phyloP scores from a whole-genome alignment of 1,284 basidiomycete species.

The Sanghuangporus weigelae region DNA sequence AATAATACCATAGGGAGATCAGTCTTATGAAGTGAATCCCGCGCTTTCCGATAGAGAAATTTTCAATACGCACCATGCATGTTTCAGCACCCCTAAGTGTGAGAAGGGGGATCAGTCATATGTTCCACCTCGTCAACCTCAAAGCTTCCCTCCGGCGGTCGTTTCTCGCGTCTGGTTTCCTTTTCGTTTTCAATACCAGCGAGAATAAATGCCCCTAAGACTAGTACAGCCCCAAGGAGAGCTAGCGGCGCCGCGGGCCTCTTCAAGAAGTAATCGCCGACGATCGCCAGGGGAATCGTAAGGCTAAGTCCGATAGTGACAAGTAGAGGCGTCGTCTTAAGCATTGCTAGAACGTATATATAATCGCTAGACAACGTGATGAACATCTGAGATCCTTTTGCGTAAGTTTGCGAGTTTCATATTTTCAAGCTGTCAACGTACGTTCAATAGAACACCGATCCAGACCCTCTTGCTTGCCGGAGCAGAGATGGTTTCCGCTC shows the following conservation, averaged over 20 bases:
- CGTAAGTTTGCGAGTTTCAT: not conserved
- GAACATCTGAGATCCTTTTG: constrained; percentile 53
- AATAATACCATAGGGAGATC: not conserved
- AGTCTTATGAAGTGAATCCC: not conserved
- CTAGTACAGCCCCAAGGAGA: constrained; percentile 60
- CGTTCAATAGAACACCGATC: constrained; percentile 72
- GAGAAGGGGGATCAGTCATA: not conserved
- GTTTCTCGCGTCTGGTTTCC: constrained; percentile 21
- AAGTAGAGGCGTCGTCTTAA: constrained; percentile 92
- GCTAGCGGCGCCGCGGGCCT: constrained; percentile 52
- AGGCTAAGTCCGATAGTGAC: constrained; percentile 92
- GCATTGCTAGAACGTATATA: constrained; percentile 88
- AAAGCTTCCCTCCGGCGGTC: constrained; percentile 22
- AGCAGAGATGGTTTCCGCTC: constrained; percentile 71
- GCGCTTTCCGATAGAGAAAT: not conserved
- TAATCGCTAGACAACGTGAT: constrained; percentile 86
- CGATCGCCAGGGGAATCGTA: constrained; percentile 88
- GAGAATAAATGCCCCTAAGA: constrained; percentile 60
- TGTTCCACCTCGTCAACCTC: constrained; percentile 16
- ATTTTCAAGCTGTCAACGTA: constrained; percentile 30
- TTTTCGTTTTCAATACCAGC: constrained; percentile 58
- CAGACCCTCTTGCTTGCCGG: constrained; percentile 61
- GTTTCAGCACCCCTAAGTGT: not conserved
- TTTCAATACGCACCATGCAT: not conserved
- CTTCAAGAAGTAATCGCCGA: constrained; percentile 71